Conservation (phyloP, 495 filamentous ascomycete genomes). For the Ascobolus immersus region DNA sequence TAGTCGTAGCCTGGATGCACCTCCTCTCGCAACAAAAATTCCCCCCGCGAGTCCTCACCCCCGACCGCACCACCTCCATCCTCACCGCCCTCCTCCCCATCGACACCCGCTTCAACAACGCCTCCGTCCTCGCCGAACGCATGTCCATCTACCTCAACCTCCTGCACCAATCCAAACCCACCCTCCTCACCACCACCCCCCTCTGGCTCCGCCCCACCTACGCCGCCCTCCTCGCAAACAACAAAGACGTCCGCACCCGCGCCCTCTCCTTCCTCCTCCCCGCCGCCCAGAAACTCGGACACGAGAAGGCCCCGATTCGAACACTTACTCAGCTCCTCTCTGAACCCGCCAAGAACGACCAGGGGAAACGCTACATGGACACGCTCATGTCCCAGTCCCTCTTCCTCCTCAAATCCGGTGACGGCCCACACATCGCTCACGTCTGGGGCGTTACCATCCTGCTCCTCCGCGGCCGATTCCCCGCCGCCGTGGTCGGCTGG, state of each 20-base stretch:
- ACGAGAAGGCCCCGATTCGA: constrained; percentile 35
- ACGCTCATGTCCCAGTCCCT: constrained; percentile 40
- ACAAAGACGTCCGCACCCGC: constrained; percentile 49
- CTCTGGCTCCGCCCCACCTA: constrained; percentile 68
- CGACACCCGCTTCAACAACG: constrained; percentile 50
- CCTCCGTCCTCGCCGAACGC: constrained; percentile 44
- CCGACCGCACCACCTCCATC: constrained; percentile 36
- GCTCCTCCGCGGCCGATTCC: constrained; percentile 35
- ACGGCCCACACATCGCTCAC: constrained; percentile 50
- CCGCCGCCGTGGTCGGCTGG: constrained; percentile 41
- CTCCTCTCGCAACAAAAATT: constrained; percentile 58
- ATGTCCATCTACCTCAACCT: constrained; percentile 53
- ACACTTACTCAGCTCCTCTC: constrained; percentile 37
- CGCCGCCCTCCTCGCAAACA: constrained; percentile 49
- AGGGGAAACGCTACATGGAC: constrained; percentile 33
- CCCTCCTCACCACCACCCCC: constrained; percentile 33
- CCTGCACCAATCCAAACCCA: constrained; percentile 34
- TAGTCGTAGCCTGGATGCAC: constrained; percentile 51
- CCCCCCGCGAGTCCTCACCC: constrained; percentile 40
- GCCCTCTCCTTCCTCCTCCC: constrained; percentile 49
- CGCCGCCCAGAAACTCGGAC: constrained; percentile 35
- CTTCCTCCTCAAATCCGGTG: constrained; percentile 39
- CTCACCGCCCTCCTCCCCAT: constrained; percentile 41
- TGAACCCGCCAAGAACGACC: constrained; percentile 29
- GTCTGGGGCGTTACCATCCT: constrained; percentile 69